Base-by-base conservation (phyloP, 2,329 filamentous ascomycete genomes). In the Claviceps sp. region DNA sequence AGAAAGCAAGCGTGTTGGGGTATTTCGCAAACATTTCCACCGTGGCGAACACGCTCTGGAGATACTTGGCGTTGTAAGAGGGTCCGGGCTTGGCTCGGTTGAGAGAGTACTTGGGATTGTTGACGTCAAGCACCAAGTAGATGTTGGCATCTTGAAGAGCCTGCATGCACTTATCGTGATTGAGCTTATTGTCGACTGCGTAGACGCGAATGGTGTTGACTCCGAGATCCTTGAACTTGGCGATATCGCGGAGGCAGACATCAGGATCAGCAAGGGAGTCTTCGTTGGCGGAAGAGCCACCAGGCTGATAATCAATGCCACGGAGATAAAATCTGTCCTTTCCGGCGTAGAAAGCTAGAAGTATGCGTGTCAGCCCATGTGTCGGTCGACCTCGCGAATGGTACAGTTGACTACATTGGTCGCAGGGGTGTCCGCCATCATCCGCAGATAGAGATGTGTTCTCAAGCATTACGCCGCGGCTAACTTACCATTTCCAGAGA, bases 171-270 rank as follows among this genome's bases (percentile, higher is more conserved):
- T 81, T 77, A 61, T 90, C 83, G 71, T 96, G 90, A 67, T 84
- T 71, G 60, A 75, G 72, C 49, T 82, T 83, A 77, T 95, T 95
- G 75, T 96, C 90, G 59, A 94, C 83, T 16, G 85, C 89, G 77
- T 95, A 96, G 56, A 95, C 86, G 68, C 90, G 89, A 64, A 96
- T 76, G 26, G 89, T 89, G 76, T 96, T 96, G 71, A 95, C 74
- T 48, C 89, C 89, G 49, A 96, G 76, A 59, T 89, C 79, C 73
- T 87, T 79, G 81, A 95, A 95, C 65, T 88, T 75, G 49, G 72
- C 70, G 60, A 95, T 85, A 64, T 95, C 89, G 58, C 89, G 85
- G 67, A 79, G 77, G 79, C 90, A 95, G 62, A 76, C 70, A 3
- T 68, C 68, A 24, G 72, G 64, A 61, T 94, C 83, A 56, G 87